These are phyloP conservation scores for Aspergillus udagawae DNA, from an alignment of 2,329 filamentous ascomycete species.

Conservation along the genomic window DNA sequence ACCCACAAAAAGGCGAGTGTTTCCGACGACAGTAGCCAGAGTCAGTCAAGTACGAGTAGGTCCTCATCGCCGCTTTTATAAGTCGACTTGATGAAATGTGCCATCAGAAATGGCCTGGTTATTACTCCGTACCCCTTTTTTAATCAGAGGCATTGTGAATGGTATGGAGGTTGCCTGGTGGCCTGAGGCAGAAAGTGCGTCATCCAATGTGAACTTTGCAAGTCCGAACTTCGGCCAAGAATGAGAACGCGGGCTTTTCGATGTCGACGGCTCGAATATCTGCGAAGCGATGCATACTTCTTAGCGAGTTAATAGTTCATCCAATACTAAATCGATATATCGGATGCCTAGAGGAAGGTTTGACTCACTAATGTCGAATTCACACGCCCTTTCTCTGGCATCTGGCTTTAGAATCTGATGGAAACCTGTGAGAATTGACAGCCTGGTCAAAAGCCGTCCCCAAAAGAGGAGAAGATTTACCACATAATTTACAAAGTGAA, in stretches of 20 bases:
- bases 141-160: background rate
- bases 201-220: background rate
- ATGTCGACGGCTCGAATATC: background rate
- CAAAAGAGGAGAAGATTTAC: conserved; percentile 14
- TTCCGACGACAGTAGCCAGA: background rate
- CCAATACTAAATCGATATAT: background rate
- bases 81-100: background rate
- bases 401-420: conserved; percentile 29
- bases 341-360: background rate
- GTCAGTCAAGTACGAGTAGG: background rate
- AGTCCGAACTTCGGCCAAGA: background rate
- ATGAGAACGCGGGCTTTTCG: background rate
- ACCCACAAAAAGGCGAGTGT: background rate
- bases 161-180: background rate
- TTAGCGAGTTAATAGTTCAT: background rate
- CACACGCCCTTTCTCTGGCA: conserved; percentile 26
- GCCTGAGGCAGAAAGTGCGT: background rate
- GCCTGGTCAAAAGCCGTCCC: conserved; percentile 5
- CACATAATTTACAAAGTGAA: conserved; percentile 6
- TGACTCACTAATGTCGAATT: conserved; percentile 1
- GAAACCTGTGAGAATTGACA: conserved; percentile 20
- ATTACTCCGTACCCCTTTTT: background rate
- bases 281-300: background rate
- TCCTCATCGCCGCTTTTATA: background rate
- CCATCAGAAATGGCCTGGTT: background rate